Conservation (phyloP, 2,329 filamentous ascomycete genomes). For the Phyllachora maydis region DNA sequence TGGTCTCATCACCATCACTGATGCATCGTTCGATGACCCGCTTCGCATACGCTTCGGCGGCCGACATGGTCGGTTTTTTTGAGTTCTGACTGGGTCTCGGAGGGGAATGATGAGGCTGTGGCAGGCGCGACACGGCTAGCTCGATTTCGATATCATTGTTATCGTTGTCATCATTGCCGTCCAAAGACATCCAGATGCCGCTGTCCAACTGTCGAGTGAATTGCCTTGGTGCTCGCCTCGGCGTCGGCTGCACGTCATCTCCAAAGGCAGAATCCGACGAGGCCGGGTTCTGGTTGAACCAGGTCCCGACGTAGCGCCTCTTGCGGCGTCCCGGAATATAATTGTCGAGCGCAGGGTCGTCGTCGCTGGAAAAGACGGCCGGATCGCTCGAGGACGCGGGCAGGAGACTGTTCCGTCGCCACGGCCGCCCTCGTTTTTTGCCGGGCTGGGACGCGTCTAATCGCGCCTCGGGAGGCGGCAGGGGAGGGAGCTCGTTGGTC, state of each 20-base stretch:
- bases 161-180: constrained; percentile 24
- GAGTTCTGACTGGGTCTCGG: constrained; percentile 1
- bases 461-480: too few relatives aligned
- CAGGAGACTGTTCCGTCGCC: too few relatives aligned
- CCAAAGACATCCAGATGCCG: constrained; percentile 43
- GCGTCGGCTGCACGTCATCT: constrained; percentile 13
- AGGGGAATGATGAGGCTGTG: constrained; percentile 1
- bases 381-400: constrained; percentile 57
- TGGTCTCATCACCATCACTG: constrained; percentile 19
- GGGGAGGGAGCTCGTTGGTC: too few relatives aligned
- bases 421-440: too few relatives aligned
- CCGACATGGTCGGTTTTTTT: neutral
- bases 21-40: neutral
- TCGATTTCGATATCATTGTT: too few relatives aligned
- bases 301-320: constrained; percentile 41
- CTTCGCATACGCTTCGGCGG: neutral
- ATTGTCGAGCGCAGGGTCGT: constrained; percentile 45
- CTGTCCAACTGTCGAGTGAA: constrained; percentile 44
- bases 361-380: constrained; percentile 51
- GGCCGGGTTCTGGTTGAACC: constrained; percentile 40
- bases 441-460: too few relatives aligned
- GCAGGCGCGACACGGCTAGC: too few relatives aligned
- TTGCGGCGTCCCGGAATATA: constrained; percentile 37
- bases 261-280: constrained; percentile 26
- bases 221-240: constrained; percentile 22